Base-by-base conservation (phyloP, 1,139 yeast genomes). In the Candida sp. region DNA sequence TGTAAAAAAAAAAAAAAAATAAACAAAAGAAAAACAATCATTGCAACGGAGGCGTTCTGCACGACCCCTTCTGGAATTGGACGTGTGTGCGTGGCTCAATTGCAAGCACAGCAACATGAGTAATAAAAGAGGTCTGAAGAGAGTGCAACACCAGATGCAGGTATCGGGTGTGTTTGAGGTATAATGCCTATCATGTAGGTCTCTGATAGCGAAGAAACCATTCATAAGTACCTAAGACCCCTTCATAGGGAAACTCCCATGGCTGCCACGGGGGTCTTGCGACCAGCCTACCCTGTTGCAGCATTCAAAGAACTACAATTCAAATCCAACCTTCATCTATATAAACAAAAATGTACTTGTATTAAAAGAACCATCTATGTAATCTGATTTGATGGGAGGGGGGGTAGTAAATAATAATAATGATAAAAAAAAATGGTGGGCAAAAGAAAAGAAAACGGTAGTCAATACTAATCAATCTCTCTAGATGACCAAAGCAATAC, bases 401-500 rank as follows among this genome's bases (percentile, higher is more conserved):
- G 31, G 31, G 31, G 31, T 28, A 28, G 31, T 28, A 28, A 28
- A 28, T 2, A 28, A 8, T 17, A 17, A 17, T 17, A 28, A 28
- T 28, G 2, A 28, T 2, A 28, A 17, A n/a, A n/a, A n/a, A n/a
- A 17, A 17, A 17, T 17, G 17, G 17, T 17, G 17, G 17, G 2
- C 17, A 17, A 11, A n/a, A 12, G 37, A 33, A 33, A n/a, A 33
- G 4, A 7, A 11, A 33, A 33, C 37, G 37, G 37, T 4, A 33
- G 17, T n/a, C 7, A 33, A 32, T 3, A 33, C 17, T 11, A 33
- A 33, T 33, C 22, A 33, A 11, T n/a, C 17, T 12, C 17, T 30
- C 26, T 41, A 62, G 57, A 53, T 51, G 50, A 59, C 50, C 59
- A 71, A 69, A 54, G 70, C 68, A 49, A 66, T 55, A 58, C 73